Percentiles rank a stretch among this genome's conserved stretches.
phyloP scores from a whole-genome alignment of 2,329 filamentous ascomycete species.

The Lecanosticta acicola region DNA sequence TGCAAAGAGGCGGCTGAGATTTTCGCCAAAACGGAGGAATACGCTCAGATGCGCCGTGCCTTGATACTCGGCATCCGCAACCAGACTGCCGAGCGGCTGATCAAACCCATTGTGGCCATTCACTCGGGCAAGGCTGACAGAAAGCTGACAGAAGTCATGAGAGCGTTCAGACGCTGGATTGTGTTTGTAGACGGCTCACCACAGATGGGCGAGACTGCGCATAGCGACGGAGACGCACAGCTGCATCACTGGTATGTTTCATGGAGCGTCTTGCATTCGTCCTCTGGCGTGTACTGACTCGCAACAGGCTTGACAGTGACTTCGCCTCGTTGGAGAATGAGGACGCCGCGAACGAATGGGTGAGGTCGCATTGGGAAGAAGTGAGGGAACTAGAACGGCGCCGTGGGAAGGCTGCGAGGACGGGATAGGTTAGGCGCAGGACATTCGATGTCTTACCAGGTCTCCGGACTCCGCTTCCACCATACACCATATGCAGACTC shows the following conservation, averaged over 20 bases:
- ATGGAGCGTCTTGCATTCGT: no score
- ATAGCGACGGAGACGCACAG: constrained; percentile 22
- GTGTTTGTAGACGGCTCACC: constrained; percentile 12
- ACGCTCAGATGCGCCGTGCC: constrained; percentile 11
- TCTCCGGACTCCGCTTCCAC: no score
- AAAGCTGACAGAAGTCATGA: constrained; percentile 24
- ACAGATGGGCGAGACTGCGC: constrained; percentile 10
- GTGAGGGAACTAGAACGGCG: constrained; percentile 22
- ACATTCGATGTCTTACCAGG: no score
- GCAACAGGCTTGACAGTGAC: constrained; percentile 10
- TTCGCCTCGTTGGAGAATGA: constrained; percentile 10
- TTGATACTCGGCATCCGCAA: constrained; percentile 19
- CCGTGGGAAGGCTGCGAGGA: background rate
- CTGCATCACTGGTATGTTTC: constrained; percentile 6
- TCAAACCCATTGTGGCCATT: constrained; percentile 19
- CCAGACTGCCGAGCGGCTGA: constrained; percentile 18
- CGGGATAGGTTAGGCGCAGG: background rate
- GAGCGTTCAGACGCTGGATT: constrained; percentile 27
- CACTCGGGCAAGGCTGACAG: constrained; percentile 17
- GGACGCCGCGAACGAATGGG: constrained; percentile 16
- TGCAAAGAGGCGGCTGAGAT: constrained; percentile 48
- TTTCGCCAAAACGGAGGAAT: constrained; percentile 25
- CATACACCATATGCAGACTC: no score
- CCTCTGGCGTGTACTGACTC: no score
- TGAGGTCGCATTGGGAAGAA: constrained; percentile 25